Percentiles rank a stretch among this genome's conserved stretches.
These are phyloP conservation scores for Xylaria intraflava DNA, from an alignment of 495 filamentous ascomycete genomes.

Conservation along the genomic window DNA sequence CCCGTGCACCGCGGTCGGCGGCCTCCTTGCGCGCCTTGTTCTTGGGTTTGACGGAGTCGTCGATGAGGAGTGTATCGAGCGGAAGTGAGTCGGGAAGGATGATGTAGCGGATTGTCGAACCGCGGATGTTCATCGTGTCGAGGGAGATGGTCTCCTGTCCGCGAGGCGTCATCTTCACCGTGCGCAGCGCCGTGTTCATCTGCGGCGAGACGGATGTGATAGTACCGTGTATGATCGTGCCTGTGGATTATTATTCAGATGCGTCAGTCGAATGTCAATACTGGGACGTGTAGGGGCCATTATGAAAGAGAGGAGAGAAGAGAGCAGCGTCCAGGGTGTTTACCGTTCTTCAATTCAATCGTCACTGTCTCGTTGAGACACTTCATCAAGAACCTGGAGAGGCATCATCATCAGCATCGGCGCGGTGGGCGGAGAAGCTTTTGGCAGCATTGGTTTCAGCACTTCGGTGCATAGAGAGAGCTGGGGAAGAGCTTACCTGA, in stretches of 20 bases:
- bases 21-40: slow-evolving; percentile 96
- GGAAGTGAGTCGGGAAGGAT: slow-evolving; percentile 93
- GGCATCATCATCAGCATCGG: slow-evolving; percentile 34
- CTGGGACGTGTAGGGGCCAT: background rate
- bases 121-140: slow-evolving; percentile 94
- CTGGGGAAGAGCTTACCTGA: slow-evolving; percentile 61
- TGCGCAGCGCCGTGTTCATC: slow-evolving; percentile 92
- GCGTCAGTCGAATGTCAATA: background rate
- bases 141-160: slow-evolving; percentile 78
- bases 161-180: slow-evolving; percentile 89
- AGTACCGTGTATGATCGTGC: slow-evolving; percentile 91
- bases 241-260: slow-evolving; percentile 43
- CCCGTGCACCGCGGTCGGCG: slow-evolving; percentile 57
- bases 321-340: background rate
- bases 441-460: slow-evolving; percentile 27
- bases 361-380: slow-evolving; percentile 96
- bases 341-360: slow-evolving; percentile 96
- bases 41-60: slow-evolving; percentile 96
- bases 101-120: slow-evolving; percentile 86
- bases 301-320: background rate
- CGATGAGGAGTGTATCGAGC: slow-evolving; percentile 87
- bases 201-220: slow-evolving; percentile 90
- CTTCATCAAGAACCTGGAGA: slow-evolving; percentile 91
- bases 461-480: slow-evolving; percentile 18
- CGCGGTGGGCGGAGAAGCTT: slow-evolving; percentile 22